Evolutionary conservation across 164 flowering plant species (phyloP).

Genomic region (Protea cynaroides): DNA sequence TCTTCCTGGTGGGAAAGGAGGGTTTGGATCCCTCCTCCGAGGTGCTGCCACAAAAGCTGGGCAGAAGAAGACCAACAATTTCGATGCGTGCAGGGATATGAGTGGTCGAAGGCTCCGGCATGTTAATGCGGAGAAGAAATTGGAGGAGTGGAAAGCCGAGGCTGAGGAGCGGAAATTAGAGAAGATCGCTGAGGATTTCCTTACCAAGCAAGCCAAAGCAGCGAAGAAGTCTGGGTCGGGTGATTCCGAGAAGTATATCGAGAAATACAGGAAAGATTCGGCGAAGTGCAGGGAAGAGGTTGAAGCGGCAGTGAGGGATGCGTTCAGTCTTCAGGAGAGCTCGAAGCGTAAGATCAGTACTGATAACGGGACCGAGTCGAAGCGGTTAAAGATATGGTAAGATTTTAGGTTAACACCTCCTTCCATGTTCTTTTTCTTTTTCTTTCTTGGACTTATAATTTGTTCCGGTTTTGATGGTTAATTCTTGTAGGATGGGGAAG

Average conservation of each 20-base stretch:
- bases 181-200: conserved; percentile 80
- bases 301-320: conserved; percentile 43
- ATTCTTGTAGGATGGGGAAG: conserved; percentile 60
- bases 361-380: conserved; percentile 26
- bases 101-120: conserved; percentile 88
- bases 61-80: conserved; percentile 95
- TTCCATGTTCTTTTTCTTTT: background rate
- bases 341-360: conserved; percentile 38
- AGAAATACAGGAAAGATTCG: conserved; percentile 61
- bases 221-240: conserved; percentile 30
- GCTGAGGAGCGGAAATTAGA: conserved; percentile 80
- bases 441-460: conserved; percentile 1
- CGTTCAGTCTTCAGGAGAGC: conserved; percentile 20
- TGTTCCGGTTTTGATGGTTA: background rate
- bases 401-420: conserved; percentile 8
- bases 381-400: conserved; percentile 77
- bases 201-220: conserved; percentile 65
- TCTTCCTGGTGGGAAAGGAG: conserved; percentile 88
- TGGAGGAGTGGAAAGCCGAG: conserved; percentile 92
- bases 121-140: conserved; percentile 90
- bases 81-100: conserved; percentile 97
- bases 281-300: conserved; percentile 62
- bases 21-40: conserved; percentile 89
- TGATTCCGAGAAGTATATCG: conserved; percentile 57
- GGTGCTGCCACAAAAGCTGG: conserved; percentile 98